These are phyloP conservation scores for Nepenthes mirabilis DNA, from an alignment of 148 eudicot genomes.

Conservation along the genomic window DNA sequence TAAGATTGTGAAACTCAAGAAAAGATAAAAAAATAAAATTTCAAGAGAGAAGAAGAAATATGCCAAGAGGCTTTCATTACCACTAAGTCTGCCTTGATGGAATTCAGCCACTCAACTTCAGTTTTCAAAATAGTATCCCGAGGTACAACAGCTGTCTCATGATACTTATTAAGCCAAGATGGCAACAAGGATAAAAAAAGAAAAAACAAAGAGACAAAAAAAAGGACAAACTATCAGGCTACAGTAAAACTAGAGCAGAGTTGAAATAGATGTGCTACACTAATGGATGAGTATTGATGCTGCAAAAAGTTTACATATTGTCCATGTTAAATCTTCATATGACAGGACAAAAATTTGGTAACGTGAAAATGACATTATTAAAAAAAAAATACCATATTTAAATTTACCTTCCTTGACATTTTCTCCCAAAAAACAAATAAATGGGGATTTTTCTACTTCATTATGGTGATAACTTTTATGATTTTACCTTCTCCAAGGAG, in stretches of 20 bases:
- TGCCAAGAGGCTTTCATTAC: slow-evolving; percentile 25
- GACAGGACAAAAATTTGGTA: too few species aligned
- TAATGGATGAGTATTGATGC: neutral
- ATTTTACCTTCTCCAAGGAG: slow-evolving; percentile 85
- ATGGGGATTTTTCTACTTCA: neutral
- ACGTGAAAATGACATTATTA: too few species aligned
- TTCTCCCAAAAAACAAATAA: neutral
- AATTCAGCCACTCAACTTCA: slow-evolving; percentile 92
- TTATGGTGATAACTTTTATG: neutral
- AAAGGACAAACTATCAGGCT: slow-evolving; percentile 2
- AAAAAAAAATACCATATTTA: too few species aligned
- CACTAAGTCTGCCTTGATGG: slow-evolving; percentile 97
- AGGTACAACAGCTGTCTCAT: slow-evolving; percentile 94
- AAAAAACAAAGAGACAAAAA: neutral
- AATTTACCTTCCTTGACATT: neutral
- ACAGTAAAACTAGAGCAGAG: neutral
- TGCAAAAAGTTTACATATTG: neutral
- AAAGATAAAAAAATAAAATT: neutral
- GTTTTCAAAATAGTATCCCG: slow-evolving; percentile 72
- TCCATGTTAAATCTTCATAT: too few species aligned
- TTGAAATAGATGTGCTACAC: neutral
- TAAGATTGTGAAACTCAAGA: neutral
- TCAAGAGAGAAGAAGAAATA: neutral
- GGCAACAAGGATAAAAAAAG: neutral
- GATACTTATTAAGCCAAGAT: slow-evolving; percentile 42